Evolutionary conservation across 73 alveolate genomes (phyloP), one percentile per base, ranked within the genome.

Genomic region (Blepharisma stoltei): DNA sequence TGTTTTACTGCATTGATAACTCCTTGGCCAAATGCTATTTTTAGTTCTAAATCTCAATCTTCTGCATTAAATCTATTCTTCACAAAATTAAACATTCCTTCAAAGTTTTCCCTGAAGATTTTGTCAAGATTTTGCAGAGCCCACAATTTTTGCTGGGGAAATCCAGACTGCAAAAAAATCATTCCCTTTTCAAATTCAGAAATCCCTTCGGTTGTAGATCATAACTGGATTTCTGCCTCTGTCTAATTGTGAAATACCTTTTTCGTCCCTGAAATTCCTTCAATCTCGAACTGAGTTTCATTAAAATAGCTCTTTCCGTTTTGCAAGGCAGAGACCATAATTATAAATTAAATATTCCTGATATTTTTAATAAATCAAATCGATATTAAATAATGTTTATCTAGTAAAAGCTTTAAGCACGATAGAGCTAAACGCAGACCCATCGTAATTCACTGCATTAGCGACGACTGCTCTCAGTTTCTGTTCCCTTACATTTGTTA

Each of bases 181-280:
- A 14, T 38, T 14, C 49, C 37, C 45, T 60, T 60, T 18, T n/a
- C 73, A 60, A 14, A 20, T 0, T 60, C 73, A 1, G 73, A 20
- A n/a, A 60, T 14, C 4, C 23, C 73, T 60, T 60, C 73, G 5
- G 37, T 9, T 18, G 73, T 60, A 25, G 73, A n/a, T 38, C 73
- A 60, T 9, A 25, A 2, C 14, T 25, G 14, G 46, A 60, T 11
- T 60, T 60, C 73, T 8, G 48, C 14, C 23, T 60, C 73, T 18
- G 73, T 1, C 73, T 60, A 60, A 60, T 8, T 60, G 18, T 60
- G 14, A 9, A 8, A 14, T 60, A 60, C 73, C 73, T 60, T 60
- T 9, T 14, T 25, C n/a, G 38, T 18, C 4, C 23, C 73, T 18
- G 73, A 14, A 8, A 60, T 25, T 14, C 11, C 18, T 25, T 60